These are phyloP conservation scores for Penicillium macrosclerotiorum DNA, from an alignment of 495 filamentous ascomycete genomes.

Conservation along the genomic window DNA sequence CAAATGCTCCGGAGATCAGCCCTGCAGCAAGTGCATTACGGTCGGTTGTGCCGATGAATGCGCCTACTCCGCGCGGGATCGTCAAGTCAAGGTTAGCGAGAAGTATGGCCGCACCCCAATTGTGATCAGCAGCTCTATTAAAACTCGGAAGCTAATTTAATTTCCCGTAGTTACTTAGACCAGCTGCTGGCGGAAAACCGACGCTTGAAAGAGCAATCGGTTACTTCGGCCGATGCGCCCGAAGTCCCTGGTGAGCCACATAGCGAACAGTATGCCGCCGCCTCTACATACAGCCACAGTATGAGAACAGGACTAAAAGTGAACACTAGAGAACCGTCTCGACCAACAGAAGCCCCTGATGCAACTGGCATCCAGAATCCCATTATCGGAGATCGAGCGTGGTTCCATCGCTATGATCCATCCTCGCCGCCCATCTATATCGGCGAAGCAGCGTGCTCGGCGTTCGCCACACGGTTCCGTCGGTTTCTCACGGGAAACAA, in stretches of 20 bases:
- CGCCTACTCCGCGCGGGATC: conserved; percentile 37
- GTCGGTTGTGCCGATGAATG: conserved; percentile 42
- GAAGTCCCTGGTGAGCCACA: conserved; percentile 20
- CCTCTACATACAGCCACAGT: too few species aligned
- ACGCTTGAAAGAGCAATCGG: conserved; percentile 37
- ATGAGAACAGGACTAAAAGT: too few species aligned
- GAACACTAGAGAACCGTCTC: conserved; percentile 20
- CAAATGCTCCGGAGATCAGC: conserved; percentile 44
- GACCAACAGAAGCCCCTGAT: conserved; percentile 25
- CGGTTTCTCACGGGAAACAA: conserved; percentile 40
- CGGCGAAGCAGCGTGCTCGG: conserved; percentile 46
- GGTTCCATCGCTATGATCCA: conserved; percentile 45
- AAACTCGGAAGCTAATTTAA: too few species aligned
- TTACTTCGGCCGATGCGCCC: conserved; percentile 29
- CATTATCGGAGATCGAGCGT: conserved; percentile 41
- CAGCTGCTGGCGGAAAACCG: conserved; percentile 38
- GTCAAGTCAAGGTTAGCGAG: conserved; percentile 46
- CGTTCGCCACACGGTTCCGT: conserved; percentile 46
- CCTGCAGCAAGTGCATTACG: conserved; percentile 38
- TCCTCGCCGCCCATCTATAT: conserved; percentile 46
- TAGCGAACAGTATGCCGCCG: conserved; percentile 15
- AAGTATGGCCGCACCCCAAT: conserved; percentile 25
- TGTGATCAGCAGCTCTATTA: too few species aligned
- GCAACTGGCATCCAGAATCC: conserved; percentile 39
- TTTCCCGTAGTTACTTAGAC: conserved; percentile 37